These are phyloP conservation scores for Glycyrrhiza uralensis DNA, from an alignment of 306 rosid species.

Conservation along the genomic window DNA sequence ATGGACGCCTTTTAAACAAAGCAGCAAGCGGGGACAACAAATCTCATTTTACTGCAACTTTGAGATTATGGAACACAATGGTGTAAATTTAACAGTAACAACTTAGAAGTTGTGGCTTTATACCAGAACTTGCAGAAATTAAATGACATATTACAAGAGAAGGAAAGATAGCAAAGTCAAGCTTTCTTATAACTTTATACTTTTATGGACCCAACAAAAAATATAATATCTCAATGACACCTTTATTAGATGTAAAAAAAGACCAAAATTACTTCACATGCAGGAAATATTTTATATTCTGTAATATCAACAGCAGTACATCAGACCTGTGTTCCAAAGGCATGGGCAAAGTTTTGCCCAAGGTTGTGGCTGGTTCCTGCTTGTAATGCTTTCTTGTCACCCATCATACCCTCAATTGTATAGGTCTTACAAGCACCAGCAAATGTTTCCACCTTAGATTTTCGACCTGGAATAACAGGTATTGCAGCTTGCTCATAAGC, in stretches of 20 bases:
- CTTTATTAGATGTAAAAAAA: background rate
- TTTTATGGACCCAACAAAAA: background rate
- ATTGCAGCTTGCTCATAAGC: conserved; percentile 88
- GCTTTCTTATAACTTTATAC: background rate
- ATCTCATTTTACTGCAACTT: background rate
- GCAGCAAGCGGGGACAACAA: background rate
- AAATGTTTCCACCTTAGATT: conserved; percentile 93
- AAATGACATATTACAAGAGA: background rate
- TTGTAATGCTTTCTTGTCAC: conserved; percentile 92
- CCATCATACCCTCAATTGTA: conserved; percentile 99
- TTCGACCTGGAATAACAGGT: conserved; percentile 94
- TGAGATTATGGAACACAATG: background rate
- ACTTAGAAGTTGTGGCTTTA: background rate
- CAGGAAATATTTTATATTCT: conserved; percentile 3
- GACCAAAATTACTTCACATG: background rate
- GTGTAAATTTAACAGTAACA: background rate
- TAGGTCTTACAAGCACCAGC: conserved; percentile 93
- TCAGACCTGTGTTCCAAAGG: conserved; percentile 82
- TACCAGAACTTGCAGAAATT: background rate
- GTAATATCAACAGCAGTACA: background rate
- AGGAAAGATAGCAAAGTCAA: background rate
- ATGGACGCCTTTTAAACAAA: background rate
- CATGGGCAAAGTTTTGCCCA: conserved; percentile 93
- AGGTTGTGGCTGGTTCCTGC: conserved; percentile 99
- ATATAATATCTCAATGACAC: background rate